Conservation (phyloP, 768 basidiomycete species). For the Phylloporus rhodoxanthus region DNA sequence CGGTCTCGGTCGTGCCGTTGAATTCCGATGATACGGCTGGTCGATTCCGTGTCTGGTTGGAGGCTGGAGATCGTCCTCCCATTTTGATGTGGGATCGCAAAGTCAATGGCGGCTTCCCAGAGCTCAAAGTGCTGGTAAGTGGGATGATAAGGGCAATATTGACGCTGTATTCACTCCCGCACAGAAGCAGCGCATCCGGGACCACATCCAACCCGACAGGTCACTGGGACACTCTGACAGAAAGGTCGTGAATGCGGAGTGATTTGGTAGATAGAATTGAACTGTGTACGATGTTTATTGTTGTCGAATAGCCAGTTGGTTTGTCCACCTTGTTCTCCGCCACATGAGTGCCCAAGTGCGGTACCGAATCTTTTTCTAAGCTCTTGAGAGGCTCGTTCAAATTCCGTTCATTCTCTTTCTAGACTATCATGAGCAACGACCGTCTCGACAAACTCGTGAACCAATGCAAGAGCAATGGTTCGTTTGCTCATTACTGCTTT, state of each 20-base stretch:
- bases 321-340: constrained; percentile 7
- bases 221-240: constrained; percentile 87
- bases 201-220: constrained; percentile 73
- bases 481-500: constrained; percentile 13
- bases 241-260: constrained; percentile 24
- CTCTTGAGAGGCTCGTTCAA: constrained; percentile 20
- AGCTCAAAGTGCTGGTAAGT: constrained; percentile 76
- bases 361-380: constrained; percentile 15
- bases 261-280: not conserved
- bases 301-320: not conserved
- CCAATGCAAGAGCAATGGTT: constrained; percentile 65
- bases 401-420: constrained; percentile 8
- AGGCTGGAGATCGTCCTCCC: constrained; percentile 31
- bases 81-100: constrained; percentile 85
- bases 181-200: constrained; percentile 87
- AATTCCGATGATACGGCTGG: constrained; percentile 81
- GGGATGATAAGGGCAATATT: not conserved
- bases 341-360: constrained; percentile 15
- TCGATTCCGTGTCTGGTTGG: constrained; percentile 87
- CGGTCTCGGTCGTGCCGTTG: constrained; percentile 67
- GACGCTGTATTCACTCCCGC: constrained; percentile 4
- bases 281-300: not conserved
- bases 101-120: constrained; percentile 86
- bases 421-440: constrained; percentile 47
- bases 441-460: constrained; percentile 54